Base-by-base conservation (phyloP, 331 rosid species). In the Quercus lobata region DNA sequence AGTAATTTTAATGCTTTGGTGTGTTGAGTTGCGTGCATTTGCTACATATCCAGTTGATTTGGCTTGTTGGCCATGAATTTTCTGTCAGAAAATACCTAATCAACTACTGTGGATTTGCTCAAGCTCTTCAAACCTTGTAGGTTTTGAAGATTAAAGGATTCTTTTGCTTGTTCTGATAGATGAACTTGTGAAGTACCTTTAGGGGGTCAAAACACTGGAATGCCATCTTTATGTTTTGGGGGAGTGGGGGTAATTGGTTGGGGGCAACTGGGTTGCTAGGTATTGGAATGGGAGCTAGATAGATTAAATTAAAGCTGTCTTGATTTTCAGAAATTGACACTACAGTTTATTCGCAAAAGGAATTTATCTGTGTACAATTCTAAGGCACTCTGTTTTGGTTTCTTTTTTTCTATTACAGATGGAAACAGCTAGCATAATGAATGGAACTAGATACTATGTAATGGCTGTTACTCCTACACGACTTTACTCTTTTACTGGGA, bases 381-480 rank as follows among this genome's bases (percentile, higher is more conserved):
- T 29, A 56, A 74, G 69, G 65, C 61, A 34, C 74, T 81, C 76
- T 69, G 53, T 84, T 57, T 80, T 80, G 73, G 72, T 83, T 34
- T 57, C 75, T 54, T 83, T 77, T 70, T 71, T 83, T 57, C 21
- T 1, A 84, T 37, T 73, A 75, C 94, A 95, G 99, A 93, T 95
- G 98, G 99, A 95, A 83, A 93, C 97, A 2, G 87, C 97, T 53
- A 87, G 76, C 79, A 63, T 90, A 54, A 84, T 90, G 44, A 90
- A 82, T 90, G 99, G 94, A 84, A 90, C 93, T 72, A 91, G 97
- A 84, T 95, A 89, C 76, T 93, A 95, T 82, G 90, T 95, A 81
- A 93, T 95, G 99, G 97, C 97, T 77, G 97, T 95, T 73, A 91
- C 99, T 84, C 97, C 97, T 68, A 92, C 99, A 9, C 88, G 97